Base-by-base conservation (phyloP, 768 basidiomycete genomes). In the Psilocybe cubensis region DNA sequence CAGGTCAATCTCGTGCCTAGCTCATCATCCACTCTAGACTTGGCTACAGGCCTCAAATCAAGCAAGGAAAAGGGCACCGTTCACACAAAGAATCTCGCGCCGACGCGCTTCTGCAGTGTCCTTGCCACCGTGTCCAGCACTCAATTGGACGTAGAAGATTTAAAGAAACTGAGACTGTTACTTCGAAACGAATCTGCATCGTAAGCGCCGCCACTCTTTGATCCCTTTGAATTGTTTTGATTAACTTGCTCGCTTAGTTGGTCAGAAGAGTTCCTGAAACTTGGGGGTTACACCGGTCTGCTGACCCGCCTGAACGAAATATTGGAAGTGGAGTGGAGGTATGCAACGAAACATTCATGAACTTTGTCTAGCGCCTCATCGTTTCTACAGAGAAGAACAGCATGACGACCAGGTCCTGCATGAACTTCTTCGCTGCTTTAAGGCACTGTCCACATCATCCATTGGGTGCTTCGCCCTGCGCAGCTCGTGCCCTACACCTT, bases 271-370 rank as follows among this genome's bases (percentile, higher is more conserved):
- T 98, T 98, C 67, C 70, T 97, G 46, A 81, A 81, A 48, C 72
- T 85, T 21, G 93, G 94, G 14, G 97, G 97, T 1, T 99, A 98
- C 66, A 82, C 86, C 9, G 87, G 89, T 2, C 74, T 99, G 28
- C 70, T 98, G 40, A 91, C 88, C 0, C 80, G 94, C 52, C 74
- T 98, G 21, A 92, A 94, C 57, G 96, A 99, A 72, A 81, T 98
- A 17, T 80, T 99, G 1, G 92, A 95, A 64, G 86, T 98, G 31
- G 97, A 99, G 73, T 99, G 97, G 97, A 87, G 96, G 93, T 92
- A 63, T 58, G 28, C 31, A n/a, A 27, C 21, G n/a, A 25, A 11
- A 33, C 24, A 23, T 10, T 29, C n/a, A 5, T 17, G 11, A 85
- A 76, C 5, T 4, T 11, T 48, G n/a, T 18, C 4, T 12, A 44